Percentiles rank a stretch among this genome's conserved stretches.
Conservation (phyloP, 2,329 filamentous ascomycete species). For the Colletotrichum endophyticum region DNA sequence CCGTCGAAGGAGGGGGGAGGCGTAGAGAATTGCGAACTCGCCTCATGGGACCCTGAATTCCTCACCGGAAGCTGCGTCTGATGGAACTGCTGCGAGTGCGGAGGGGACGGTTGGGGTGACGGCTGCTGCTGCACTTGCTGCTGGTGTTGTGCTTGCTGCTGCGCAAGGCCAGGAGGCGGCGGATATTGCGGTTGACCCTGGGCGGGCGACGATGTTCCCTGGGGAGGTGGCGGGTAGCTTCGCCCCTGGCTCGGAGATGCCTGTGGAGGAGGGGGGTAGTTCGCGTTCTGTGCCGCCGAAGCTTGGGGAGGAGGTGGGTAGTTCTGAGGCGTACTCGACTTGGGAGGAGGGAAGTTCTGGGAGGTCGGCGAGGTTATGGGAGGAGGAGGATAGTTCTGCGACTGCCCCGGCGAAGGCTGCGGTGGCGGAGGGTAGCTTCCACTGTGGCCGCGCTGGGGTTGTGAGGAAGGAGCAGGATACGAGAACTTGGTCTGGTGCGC, state of each 20-base stretch:
- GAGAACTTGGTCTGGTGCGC: slow-evolving; percentile 50
- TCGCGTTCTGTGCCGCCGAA: not conserved
- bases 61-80: slow-evolving; percentile 25
- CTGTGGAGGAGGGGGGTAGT: slow-evolving; percentile 18
- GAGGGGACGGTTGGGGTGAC: slow-evolving; percentile 21
- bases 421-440: slow-evolving; percentile 34
- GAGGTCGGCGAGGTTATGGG: slow-evolving; percentile 24
- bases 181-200: slow-evolving; percentile 31
- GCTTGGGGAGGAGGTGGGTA: slow-evolving; percentile 29
- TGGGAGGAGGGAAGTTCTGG: slow-evolving; percentile 28
- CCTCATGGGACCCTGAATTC: slow-evolving; percentile 15
- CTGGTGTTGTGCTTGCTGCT: slow-evolving; percentile 29
- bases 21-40: slow-evolving; percentile 27
- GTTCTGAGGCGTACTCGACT: slow-evolving; percentile 29
- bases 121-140: slow-evolving; percentile 35
- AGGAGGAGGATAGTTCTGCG: slow-evolving; percentile 28
- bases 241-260: slow-evolving; percentile 3
- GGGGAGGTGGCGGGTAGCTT: slow-evolving; percentile 27
- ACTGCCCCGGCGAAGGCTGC: slow-evolving; percentile 21
- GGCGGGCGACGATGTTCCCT: slow-evolving; percentile 14
- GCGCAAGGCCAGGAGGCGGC: slow-evolving; percentile 27
- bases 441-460: slow-evolving; percentile 22
- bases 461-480: slow-evolving; percentile 43
- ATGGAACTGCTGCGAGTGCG: slow-evolving; percentile 29
- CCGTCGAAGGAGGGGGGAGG: slow-evolving; percentile 35